phyloP scores from a whole-genome alignment of 1,284 basidiomycete species.

The Cutaneotrichosporon mucoides region DNA sequence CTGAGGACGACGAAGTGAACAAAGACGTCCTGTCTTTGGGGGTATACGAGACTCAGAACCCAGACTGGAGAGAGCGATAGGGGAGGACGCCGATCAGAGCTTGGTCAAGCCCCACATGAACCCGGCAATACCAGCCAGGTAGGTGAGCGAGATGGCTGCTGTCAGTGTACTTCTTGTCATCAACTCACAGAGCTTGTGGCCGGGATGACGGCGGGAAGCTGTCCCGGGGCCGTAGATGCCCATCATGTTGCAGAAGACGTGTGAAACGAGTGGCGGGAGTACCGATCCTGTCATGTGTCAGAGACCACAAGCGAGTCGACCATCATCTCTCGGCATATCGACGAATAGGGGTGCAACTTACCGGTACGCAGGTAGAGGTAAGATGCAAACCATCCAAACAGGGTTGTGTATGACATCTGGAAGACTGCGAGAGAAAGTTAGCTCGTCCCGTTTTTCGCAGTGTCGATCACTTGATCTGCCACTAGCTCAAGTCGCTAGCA shows the following conservation, averaged over 20 bases:
- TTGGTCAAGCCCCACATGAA: constrained; percentile 27
- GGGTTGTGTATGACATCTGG: constrained; percentile 80
- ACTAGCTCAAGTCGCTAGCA: too few species aligned
- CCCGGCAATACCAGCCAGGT: constrained; percentile 41
- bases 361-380: constrained; percentile 80
- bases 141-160: constrained; percentile 30
- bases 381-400: constrained; percentile 86
- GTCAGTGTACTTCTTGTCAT: not conserved
- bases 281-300: constrained; percentile 36
- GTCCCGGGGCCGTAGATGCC: constrained; percentile 54
- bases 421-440: constrained; percentile 56
- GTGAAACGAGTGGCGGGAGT: constrained; percentile 62
- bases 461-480: too few species aligned
- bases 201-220: constrained; percentile 37
- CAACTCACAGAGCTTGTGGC: constrained; percentile 26
- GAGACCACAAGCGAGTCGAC: too few species aligned
- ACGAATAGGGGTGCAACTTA: constrained; percentile 36
- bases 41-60: too few species aligned
- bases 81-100: constrained; percentile 3
- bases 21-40: too few species aligned
- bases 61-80: too few species aligned
- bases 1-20: too few species aligned
- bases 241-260: constrained; percentile 92
- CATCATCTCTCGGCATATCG: not conserved
- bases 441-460: not conserved